Conservation (phyloP, 176 grass and related monocot species). For the Aegilops bicornis region DNA sequence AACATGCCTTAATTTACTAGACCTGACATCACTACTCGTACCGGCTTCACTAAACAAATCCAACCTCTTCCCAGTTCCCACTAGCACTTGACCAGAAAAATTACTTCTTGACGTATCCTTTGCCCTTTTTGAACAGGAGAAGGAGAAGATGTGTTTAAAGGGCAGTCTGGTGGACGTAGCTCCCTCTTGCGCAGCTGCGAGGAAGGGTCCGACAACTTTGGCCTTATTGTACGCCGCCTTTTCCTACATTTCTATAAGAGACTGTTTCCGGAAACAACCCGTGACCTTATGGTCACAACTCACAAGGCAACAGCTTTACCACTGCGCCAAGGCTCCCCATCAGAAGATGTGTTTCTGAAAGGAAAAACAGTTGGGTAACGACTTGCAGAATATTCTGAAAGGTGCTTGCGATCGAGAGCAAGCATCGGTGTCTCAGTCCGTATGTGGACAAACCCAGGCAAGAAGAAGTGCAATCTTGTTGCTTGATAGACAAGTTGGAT, state of each 20-base stretch:
- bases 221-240: too few species aligned
- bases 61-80: not conserved
- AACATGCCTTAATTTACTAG: not conserved
- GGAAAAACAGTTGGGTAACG: not conserved
- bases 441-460: not conserved
- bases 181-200: too few species aligned
- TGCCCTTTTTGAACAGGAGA: not conserved
- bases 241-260: too few species aligned
- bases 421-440: not conserved
- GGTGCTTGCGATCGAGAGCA: not conserved
- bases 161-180: too few species aligned
- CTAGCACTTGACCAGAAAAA: not conserved
- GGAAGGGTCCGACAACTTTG: too few species aligned
- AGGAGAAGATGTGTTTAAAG: too few species aligned
- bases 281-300: too few species aligned
- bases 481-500: not conserved
- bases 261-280: too few species aligned
- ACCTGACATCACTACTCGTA: not conserved
- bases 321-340: too few species aligned
- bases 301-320: too few species aligned
- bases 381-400: slow-evolving; percentile 7
- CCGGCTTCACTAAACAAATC: not conserved
- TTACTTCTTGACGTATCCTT: not conserved
- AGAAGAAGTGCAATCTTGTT: not conserved
- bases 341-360: not conserved